Percentiles rank a stretch among this genome's conserved stretches.
phyloP scores from a whole-genome alignment of 139 green algal genomes.

The Picochlorum sp. region DNA sequence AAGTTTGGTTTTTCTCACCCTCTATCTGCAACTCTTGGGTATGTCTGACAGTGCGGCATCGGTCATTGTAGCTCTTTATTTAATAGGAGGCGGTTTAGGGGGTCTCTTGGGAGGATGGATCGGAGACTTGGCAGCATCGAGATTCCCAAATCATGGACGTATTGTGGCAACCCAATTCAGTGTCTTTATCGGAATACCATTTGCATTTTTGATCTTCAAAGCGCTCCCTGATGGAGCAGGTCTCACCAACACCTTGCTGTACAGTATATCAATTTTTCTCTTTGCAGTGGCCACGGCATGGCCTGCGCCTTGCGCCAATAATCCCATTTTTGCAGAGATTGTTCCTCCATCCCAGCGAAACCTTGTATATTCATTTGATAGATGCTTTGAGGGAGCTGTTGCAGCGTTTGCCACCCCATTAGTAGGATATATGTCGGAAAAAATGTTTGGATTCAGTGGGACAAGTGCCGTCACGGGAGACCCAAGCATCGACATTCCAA shows the following conservation, averaged over 20 bases:
- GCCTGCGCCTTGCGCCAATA: slow-evolving; percentile 22
- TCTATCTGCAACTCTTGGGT: slow-evolving; percentile 49
- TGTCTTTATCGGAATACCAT: slow-evolving; percentile 35
- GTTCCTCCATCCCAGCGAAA: slow-evolving; percentile 56
- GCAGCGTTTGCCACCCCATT: slow-evolving; percentile 41
- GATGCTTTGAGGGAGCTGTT: slow-evolving; percentile 49
- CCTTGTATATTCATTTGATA: slow-evolving; percentile 73
- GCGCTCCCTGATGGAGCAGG: slow-evolving; percentile 14
- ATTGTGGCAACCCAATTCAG: slow-evolving; percentile 53
- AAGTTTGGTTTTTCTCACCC: slow-evolving; percentile 31
- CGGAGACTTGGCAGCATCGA: slow-evolving; percentile 44
- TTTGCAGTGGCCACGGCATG: slow-evolving; percentile 28
- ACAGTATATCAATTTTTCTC: slow-evolving; percentile 28
- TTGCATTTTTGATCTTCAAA: slow-evolving; percentile 26
- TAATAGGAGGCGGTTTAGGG: slow-evolving; percentile 28
- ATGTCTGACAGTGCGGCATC: slow-evolving; percentile 46
- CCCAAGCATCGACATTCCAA: slow-evolving; percentile 12
- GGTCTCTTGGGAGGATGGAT: slow-evolving; percentile 56
- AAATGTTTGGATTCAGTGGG: slow-evolving; percentile 49
- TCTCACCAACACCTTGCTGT: slow-evolving; percentile 9
- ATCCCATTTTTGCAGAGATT: slow-evolving; percentile 63
- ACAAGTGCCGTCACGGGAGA: slow-evolving; percentile 13
- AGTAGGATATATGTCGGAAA: slow-evolving; percentile 46
- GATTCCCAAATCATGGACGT: slow-evolving; percentile 45
- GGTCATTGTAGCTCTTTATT: slow-evolving; percentile 41